These are phyloP conservation scores for Trichoderma orchidacearum DNA, from an alignment of 495 filamentous ascomycete species.

Conservation along the genomic window DNA sequence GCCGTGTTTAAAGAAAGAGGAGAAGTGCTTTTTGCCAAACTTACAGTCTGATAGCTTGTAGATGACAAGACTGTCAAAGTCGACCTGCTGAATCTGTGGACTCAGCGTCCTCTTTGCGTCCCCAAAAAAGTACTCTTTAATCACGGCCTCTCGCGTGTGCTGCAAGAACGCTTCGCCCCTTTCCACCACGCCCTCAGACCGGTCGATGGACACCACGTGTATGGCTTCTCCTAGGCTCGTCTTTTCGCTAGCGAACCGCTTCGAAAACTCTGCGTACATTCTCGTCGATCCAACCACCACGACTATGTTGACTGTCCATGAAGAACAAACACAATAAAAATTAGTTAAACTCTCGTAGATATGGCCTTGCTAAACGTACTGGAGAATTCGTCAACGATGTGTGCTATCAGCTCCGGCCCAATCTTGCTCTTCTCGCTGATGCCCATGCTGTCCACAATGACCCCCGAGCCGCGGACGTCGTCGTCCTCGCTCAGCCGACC, in stretches of 20 bases:
- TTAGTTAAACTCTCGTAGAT: too few relatives aligned
- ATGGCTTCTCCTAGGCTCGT: constrained; percentile 47
- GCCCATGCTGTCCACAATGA: constrained; percentile 79
- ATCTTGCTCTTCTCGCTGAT: constrained; percentile 45
- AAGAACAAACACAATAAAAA: too few relatives aligned
- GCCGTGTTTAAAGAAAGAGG: neutral
- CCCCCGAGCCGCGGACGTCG: constrained; percentile 52
- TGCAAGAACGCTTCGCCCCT: constrained; percentile 66
- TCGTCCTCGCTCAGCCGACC: constrained; percentile 69
- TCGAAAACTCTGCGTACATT: constrained; percentile 63
- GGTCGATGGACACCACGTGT: constrained; percentile 63
- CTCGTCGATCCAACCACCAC: constrained; percentile 76
- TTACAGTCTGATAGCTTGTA: constrained; percentile 26
- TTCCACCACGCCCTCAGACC: constrained; percentile 79
- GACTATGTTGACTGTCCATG: constrained; percentile 63
- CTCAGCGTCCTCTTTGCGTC: constrained; percentile 61
- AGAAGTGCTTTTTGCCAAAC: neutral
- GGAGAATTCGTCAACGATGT: constrained; percentile 79
- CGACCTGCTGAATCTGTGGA: constrained; percentile 67
- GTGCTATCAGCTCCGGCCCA: constrained; percentile 53
- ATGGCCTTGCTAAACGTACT: too few relatives aligned
- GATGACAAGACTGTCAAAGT: constrained; percentile 57
- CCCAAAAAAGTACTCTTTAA: constrained; percentile 92
- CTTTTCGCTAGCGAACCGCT: constrained; percentile 54
- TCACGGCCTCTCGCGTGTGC: constrained; percentile 52